Evolutionary conservation across 2,329 filamentous ascomycete genomes (phyloP).

Genomic region (Curvularia sp.): DNA sequence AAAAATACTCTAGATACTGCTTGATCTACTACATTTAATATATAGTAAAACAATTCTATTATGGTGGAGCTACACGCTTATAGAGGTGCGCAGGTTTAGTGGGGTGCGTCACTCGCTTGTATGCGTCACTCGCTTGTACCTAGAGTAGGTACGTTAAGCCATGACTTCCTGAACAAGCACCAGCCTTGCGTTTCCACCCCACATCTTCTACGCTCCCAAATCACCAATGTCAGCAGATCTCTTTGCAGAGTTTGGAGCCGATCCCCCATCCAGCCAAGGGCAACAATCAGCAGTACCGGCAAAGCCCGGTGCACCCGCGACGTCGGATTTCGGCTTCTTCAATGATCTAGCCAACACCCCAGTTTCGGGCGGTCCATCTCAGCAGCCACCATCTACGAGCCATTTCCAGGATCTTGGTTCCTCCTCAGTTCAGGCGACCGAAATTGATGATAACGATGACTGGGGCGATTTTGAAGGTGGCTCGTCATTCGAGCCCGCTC

Average conservation of each 20-base stretch:
- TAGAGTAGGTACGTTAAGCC: too few relatives aligned
- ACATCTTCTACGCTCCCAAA: slow-evolving; percentile 6
- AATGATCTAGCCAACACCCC: slow-evolving; percentile 39
- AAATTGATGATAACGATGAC: slow-evolving; percentile 45
- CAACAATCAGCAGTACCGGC: slow-evolving; percentile 13
- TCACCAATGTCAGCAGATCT: slow-evolving; percentile 47
- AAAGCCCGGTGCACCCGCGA: slow-evolving; percentile 16
- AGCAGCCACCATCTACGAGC: slow-evolving; percentile 18
- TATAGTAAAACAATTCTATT: too few relatives aligned
- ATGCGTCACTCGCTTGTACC: too few relatives aligned
- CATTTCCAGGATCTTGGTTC: slow-evolving; percentile 11
- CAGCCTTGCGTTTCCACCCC: slow-evolving; percentile 18
- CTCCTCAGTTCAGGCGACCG: slow-evolving; percentile 1
- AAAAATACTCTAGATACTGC: too few relatives aligned
- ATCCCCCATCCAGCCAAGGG: slow-evolving; percentile 25
- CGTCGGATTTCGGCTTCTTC: slow-evolving; percentile 46
- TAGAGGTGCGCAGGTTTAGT: too few relatives aligned
- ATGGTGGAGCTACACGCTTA: too few relatives aligned
- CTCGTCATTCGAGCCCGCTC: slow-evolving; percentile 24
- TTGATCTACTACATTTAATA: too few relatives aligned
- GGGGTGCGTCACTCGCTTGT: too few relatives aligned
- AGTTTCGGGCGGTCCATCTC: slow-evolving; percentile 22
- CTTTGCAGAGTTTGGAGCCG: slow-evolving; percentile 45
- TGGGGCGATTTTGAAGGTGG: slow-evolving; percentile 54
- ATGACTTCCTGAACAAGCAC: slow-evolving; percentile 23